These are phyloP conservation scores for Athelia sp. DNA, from an alignment of 1,284 basidiomycete species.

Conservation along the genomic window DNA sequence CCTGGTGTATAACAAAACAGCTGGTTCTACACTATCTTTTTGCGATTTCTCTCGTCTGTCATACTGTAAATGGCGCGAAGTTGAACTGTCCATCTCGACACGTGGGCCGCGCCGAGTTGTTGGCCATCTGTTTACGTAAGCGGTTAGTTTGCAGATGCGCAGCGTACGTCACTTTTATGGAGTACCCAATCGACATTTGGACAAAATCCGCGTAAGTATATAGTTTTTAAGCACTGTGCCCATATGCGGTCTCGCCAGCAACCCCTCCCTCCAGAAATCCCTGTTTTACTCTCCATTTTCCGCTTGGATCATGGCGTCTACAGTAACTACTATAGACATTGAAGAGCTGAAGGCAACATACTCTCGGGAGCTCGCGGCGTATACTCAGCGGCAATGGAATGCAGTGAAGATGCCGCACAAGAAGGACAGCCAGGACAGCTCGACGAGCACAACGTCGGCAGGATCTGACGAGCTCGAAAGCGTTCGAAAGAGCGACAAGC, in stretches of 20 bases:
- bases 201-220: not conserved
- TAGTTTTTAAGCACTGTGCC: not conserved
- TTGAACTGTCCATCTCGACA: too few relatives aligned
- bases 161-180: not conserved
- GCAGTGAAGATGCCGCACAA: conserved; percentile 18
- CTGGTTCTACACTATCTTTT: conserved; percentile 15
- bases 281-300: not conserved
- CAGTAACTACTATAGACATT: too few relatives aligned
- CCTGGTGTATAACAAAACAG: conserved; percentile 17
- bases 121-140: not conserved
- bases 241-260: not conserved
- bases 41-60: too few relatives aligned
- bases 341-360: conserved; percentile 49
- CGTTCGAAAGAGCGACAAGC: not conserved
- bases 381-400: conserved; percentile 56
- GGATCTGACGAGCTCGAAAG: not conserved
- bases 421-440: conserved; percentile 3
- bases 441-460: not conserved
- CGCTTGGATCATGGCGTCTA: too few relatives aligned
- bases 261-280: not conserved
- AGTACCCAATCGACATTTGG: not conserved
- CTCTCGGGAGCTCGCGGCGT: conserved; percentile 50
- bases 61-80: too few relatives aligned
- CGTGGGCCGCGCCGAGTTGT: too few relatives aligned
- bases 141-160: not conserved